phyloP scores from a whole-genome alignment of 2,329 filamentous ascomycete genomes.

The Sordariomycetes sp. region DNA sequence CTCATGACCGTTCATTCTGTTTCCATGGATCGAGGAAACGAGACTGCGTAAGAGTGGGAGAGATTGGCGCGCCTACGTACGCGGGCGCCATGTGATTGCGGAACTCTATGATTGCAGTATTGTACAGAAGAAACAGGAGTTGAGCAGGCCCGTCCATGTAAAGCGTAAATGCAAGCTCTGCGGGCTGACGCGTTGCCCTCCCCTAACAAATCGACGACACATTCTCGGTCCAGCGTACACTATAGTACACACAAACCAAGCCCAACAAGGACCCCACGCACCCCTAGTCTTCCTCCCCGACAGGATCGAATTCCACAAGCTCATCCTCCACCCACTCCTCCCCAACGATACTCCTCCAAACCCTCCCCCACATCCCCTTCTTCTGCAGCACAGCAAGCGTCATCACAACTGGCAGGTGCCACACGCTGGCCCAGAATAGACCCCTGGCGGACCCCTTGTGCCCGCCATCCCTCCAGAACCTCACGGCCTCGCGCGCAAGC shows the following conservation, averaged over 20 bases:
- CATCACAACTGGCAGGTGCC: slow-evolving; percentile 84
- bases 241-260: neutral
- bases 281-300: neutral
- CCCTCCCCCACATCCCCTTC: slow-evolving; percentile 76
- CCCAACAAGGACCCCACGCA: neutral
- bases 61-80: no score
- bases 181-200: neutral
- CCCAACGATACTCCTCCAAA: slow-evolving; percentile 59
- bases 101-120: neutral
- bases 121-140: slow-evolving; percentile 4
- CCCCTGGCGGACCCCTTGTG: slow-evolving; percentile 68
- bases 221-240: neutral
- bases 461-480: slow-evolving; percentile 70
- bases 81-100: neutral
- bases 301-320: slow-evolving; percentile 19
- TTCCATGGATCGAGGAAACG: neutral
- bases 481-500: slow-evolving; percentile 67
- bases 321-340: slow-evolving; percentile 48
- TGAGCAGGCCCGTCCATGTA: neutral
- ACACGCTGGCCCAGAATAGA: slow-evolving; percentile 95
- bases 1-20: neutral
- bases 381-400: slow-evolving; percentile 86
- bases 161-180: neutral
- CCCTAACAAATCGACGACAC: neutral
- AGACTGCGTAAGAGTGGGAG: neutral